These are phyloP conservation scores for Purshia tridentata DNA, from an alignment of 306 rosid genomes.

Conservation along the genomic window DNA sequence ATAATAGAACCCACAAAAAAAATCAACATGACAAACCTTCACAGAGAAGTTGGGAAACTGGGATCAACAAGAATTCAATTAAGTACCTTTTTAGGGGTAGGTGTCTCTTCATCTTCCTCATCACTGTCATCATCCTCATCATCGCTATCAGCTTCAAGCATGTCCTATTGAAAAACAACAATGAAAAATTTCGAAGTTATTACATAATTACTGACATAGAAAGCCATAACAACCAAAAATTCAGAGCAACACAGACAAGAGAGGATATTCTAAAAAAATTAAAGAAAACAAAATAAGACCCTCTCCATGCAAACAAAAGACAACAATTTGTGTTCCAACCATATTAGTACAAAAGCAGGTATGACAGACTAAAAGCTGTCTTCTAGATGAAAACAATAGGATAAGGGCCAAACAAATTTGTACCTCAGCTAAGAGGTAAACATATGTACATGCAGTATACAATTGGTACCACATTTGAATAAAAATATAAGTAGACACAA, in stretches of 20 bases:
- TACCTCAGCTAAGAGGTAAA: no score
- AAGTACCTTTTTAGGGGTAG: conserved; percentile 56
- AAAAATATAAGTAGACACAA: no score
- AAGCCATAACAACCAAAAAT: no score
- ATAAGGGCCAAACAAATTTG: not conserved
- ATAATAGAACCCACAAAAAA: not conserved
- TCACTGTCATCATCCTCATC: conserved; percentile 39
- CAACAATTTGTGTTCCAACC: no score
- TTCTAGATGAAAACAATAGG: not conserved
- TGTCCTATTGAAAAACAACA: no score
- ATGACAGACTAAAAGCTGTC: no score
- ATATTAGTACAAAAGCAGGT: no score
- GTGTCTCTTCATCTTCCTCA: conserved; percentile 55
- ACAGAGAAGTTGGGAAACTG: not conserved
- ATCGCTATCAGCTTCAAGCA: conserved; percentile 29
- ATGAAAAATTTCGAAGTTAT: not conserved
- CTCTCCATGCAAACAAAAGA: no score
- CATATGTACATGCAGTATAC: not conserved
- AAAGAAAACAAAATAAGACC: not conserved
- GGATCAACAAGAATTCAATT: not conserved
- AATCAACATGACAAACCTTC: not conserved
- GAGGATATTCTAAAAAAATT: no score
- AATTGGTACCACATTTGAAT: not conserved
- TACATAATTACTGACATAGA: not conserved
- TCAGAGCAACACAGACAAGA: no score